Evolutionary conservation across 257 asterid species (phyloP).

Genomic region (Penstemon barbatus): DNA sequence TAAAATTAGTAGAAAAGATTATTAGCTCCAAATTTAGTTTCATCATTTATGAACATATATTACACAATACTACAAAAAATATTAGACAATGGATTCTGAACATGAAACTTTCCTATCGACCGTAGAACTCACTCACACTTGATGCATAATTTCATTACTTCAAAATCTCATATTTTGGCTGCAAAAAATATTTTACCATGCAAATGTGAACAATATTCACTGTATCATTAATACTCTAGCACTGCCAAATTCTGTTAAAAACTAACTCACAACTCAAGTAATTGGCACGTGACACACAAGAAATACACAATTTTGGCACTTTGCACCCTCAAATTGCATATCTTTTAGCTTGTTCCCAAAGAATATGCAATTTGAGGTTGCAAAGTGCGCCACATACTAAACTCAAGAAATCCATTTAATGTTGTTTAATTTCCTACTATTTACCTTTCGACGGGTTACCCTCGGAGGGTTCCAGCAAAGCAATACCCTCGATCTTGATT

Average conservation of each 20-base stretch:
- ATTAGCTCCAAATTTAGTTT: not conserved
- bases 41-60: not conserved
- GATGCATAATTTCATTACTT: too few species aligned
- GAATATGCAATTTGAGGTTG: too few species aligned
- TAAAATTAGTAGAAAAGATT: too few species aligned
- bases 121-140: not conserved
- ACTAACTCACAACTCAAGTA: not conserved
- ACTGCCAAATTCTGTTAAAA: slow-evolving; percentile 30
- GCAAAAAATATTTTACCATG: not conserved
- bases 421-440: not conserved
- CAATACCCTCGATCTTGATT: slow-evolving; percentile 79
- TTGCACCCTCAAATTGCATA: too few species aligned
- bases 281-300: too few species aligned
- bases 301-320: too few species aligned
- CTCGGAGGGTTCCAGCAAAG: slow-evolving; percentile 81
- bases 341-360: too few species aligned
- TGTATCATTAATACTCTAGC: not conserved
- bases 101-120: not conserved
- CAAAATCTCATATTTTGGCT: not conserved
- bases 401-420: not conserved
- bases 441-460: slow-evolving; percentile 68
- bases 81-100: not conserved
- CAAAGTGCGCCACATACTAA: too few species aligned
- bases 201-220: not conserved
- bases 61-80: too few species aligned